Evolutionary conservation across 1,284 basidiomycete species (phyloP).

Genomic region (Fomitopsis schrenkii): DNA sequence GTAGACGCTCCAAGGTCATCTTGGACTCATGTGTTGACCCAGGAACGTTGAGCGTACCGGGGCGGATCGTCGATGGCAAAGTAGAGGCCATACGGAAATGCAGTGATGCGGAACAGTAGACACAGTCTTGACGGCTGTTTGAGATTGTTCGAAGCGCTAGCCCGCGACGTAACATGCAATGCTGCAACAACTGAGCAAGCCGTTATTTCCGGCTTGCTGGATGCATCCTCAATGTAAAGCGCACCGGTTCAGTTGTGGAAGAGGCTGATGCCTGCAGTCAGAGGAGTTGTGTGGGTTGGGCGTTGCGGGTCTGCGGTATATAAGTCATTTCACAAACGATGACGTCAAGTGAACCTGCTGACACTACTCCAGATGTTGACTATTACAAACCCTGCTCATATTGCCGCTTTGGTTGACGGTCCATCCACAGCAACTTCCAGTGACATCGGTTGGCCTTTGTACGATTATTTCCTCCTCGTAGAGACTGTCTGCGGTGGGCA

Average conservation of each 20-base stretch:
- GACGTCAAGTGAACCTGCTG: too few relatives aligned
- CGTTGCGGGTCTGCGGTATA: background rate
- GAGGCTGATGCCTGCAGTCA: too few relatives aligned
- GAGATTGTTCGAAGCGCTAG: background rate
- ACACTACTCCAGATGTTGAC: too few relatives aligned
- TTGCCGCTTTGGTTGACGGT: too few relatives aligned
- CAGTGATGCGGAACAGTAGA: too few relatives aligned
- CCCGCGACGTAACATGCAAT: background rate
- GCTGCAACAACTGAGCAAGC: background rate
- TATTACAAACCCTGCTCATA: too few relatives aligned
- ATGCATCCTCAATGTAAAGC: background rate
- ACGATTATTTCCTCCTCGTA: too few relatives aligned
- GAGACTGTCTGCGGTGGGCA: too few relatives aligned
- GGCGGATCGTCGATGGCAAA: slow-evolving; percentile 26
- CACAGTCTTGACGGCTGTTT: background rate
- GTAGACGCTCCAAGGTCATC: slow-evolving; percentile 38
- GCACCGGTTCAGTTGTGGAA: background rate
- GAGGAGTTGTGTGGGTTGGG: background rate
- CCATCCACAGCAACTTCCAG: too few relatives aligned
- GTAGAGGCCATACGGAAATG: background rate
- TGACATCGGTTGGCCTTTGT: too few relatives aligned
- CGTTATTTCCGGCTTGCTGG: too few relatives aligned
- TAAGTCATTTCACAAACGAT: too few relatives aligned
- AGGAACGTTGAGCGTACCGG: slow-evolving; percentile 44
- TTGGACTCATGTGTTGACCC: slow-evolving; percentile 49